These are phyloP conservation scores for Rosa rugosa DNA, from an alignment of 306 rosid genomes.

Conservation along the genomic window DNA sequence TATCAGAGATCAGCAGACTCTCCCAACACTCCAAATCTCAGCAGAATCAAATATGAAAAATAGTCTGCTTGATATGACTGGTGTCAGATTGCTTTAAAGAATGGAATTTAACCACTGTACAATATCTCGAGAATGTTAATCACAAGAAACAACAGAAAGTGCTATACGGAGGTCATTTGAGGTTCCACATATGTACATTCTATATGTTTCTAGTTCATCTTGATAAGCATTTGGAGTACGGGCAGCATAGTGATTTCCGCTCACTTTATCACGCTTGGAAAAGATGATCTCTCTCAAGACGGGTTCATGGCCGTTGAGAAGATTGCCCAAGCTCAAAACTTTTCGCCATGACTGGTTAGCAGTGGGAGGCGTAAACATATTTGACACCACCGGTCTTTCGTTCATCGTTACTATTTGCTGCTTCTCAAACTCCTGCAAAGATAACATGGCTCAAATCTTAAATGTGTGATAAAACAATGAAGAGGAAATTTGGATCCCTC, in stretches of 20 bases:
- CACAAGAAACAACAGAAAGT: slow-evolving; percentile 87
- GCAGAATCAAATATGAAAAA: neutral
- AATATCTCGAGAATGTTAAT: slow-evolving; percentile 39
- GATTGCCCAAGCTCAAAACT: slow-evolving; percentile 98
- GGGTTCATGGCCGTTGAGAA: slow-evolving; percentile 96
- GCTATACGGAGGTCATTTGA: slow-evolving; percentile 87
- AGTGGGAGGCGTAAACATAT: slow-evolving; percentile 75
- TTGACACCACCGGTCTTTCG: slow-evolving; percentile 72
- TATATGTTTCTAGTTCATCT: slow-evolving; percentile 72
- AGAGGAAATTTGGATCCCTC: neutral
- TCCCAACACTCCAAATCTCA: neutral
- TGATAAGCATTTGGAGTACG: slow-evolving; percentile 39
- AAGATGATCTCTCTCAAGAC: slow-evolving; percentile 79
- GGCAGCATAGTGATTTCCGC: slow-evolving; percentile 80
- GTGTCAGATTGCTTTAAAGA: neutral
- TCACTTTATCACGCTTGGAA: slow-evolving; percentile 57
- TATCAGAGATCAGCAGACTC: neutral
- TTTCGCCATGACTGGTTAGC: slow-evolving; percentile 97
- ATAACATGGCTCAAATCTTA: neutral
- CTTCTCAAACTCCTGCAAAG: slow-evolving; percentile 67
- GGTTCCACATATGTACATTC: slow-evolving; percentile 89
- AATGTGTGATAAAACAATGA: neutral
- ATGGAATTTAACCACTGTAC: neutral
- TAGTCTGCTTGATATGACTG: neutral
- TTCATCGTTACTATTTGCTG: slow-evolving; percentile 50